phyloP scores from a whole-genome alignment of 2,329 filamentous ascomycete species.

The Diaporthe aspalathi region DNA sequence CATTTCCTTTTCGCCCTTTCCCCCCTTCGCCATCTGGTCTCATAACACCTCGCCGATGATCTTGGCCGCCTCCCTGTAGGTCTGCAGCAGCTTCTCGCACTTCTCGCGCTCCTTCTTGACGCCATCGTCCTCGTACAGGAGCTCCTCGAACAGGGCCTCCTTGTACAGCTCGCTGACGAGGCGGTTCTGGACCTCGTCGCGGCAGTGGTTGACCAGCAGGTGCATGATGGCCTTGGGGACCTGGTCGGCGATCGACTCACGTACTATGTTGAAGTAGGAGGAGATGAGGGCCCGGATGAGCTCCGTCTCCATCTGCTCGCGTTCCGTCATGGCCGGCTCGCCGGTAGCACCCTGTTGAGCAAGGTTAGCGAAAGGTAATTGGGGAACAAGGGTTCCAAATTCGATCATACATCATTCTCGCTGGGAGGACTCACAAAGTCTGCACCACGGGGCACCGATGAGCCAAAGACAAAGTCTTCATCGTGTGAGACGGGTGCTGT shows the following conservation, averaged over 20 bases:
- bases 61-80: conserved; percentile 97
- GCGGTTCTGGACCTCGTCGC: conserved; percentile 96
- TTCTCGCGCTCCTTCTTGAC: conserved; percentile 99
- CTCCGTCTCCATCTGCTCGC: conserved; percentile 97
- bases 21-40: conserved; percentile 3
- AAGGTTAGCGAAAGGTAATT: conserved; percentile 39
- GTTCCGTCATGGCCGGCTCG: conserved; percentile 91
- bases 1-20: background rate
- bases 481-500: conserved; percentile 53
- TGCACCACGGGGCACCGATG: conserved; percentile 57
- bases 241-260: conserved; percentile 98
- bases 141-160: conserved; percentile 88
- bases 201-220: conserved; percentile 96
- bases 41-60: conserved; percentile 96
- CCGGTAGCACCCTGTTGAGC: conserved; percentile 64
- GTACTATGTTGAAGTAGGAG: conserved; percentile 99
- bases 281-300: conserved; percentile 96
- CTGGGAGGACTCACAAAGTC: conserved; percentile 65
- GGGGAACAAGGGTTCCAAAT: background rate
- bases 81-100: conserved; percentile 94
- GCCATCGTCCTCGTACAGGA: conserved; percentile 96
- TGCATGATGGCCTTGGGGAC: conserved; percentile 99
- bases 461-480: conserved; percentile 51
- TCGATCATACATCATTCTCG: conserved; percentile 29
- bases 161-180: conserved; percentile 96